Base-by-base conservation (phyloP, 176 grass and related monocot genomes). In the Avena sativa region DNA sequence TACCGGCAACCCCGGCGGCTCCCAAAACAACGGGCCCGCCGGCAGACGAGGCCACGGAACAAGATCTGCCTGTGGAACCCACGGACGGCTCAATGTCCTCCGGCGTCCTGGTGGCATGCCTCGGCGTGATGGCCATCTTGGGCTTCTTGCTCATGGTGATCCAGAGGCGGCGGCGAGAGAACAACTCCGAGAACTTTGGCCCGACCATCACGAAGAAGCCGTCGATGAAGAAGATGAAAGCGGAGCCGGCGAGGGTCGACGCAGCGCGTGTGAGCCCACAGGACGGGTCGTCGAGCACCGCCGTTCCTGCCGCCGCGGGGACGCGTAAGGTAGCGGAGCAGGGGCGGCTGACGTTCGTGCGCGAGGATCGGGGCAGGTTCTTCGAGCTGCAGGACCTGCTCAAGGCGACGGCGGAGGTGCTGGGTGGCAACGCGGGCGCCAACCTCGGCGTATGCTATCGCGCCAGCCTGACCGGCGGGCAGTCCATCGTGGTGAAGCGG, bases 341-440 rank as follows among this genome's bases (percentile, higher is more conserved):
- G 23, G 93, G 89, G 28, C 85, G 83, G 72, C 67, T 99, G 79
- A 76, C 93, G 40, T 99, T 94, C 80, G 92, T 99, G 66, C 89
- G 75, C 47, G 90, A 94, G 21, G 87, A 88, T 19, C 84, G 49
- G 12, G 86, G 87, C 5, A 91, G 92, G 48, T 89, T 90, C 49
- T 94, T 98, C 65, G 94, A 99, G 85, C 83, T 99, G 72, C 92
- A 87, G 62, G 97, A 99, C 74, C 85, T 99, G 13, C 91, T 99
- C 53, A 99, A 94, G 89, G 93, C 94, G 12, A 86, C 92, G 71
- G 94, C 97, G 36, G 97, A 99, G 90, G 94, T 96, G 85, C 88
- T 99, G 23, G 23, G 73, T 6, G 94, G 97, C 48, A 62, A 40
- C 2, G 89, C 85, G 26, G 88, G 66, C 2, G 87, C 89, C 36